Conservation (phyloP, 2,329 filamentous ascomycete genomes). For the Botrytis aclada region DNA sequence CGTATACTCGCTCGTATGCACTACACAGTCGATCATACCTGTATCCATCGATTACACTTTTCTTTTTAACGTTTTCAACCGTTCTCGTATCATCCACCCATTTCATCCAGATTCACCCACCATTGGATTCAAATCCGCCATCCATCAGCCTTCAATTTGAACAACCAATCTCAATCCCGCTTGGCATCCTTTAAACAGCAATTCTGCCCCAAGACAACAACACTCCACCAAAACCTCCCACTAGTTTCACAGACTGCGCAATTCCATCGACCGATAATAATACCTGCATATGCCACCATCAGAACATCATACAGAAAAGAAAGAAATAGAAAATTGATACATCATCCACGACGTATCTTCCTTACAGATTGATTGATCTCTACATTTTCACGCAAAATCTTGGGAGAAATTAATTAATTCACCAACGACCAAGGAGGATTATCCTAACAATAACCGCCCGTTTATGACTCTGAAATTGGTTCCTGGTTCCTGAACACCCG, state of each 20-base stretch:
- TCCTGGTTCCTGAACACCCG: slow-evolving; percentile 14
- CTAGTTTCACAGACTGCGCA: slow-evolving; percentile 4
- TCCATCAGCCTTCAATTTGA: not conserved
- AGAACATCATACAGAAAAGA: not conserved
- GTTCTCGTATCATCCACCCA: slow-evolving; percentile 4
- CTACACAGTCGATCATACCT: not conserved
- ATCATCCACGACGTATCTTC: not conserved
- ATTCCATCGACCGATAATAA: not conserved
- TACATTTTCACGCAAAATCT: not conserved
- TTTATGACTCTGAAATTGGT: slow-evolving; percentile 7
- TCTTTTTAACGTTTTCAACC: slow-evolving; percentile 1
- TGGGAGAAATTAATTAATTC: not conserved
- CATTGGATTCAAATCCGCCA: not conserved
- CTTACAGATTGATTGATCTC: not conserved
- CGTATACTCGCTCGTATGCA: no score
- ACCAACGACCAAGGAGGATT: not conserved
- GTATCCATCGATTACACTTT: not conserved
- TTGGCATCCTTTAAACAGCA: not conserved
- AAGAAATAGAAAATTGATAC: not conserved
- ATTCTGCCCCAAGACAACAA: slow-evolving; percentile 4
- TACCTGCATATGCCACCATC: not conserved
- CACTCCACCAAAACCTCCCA: not conserved
- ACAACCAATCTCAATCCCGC: slow-evolving; percentile 10
- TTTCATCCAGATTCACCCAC: not conserved
- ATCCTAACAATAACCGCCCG: not conserved